Evolutionary conservation across 176 grass and related monocot genomes (phyloP).

Genomic region (Metroxylon sagu): DNA sequence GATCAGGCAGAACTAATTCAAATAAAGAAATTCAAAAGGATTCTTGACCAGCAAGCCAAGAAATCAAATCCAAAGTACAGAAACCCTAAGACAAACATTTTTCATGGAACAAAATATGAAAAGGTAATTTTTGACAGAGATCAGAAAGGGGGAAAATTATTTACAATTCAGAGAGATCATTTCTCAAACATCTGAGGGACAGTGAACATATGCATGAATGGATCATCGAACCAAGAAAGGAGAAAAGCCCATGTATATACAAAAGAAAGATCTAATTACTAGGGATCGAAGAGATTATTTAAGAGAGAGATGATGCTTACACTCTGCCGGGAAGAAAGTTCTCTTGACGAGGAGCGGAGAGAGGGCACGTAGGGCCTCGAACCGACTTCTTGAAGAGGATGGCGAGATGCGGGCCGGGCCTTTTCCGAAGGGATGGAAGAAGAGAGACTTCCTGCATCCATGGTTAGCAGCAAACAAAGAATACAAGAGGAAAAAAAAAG

Average conservation of each 20-base stretch:
- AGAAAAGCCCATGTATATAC: too few species aligned
- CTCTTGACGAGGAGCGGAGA: constrained; percentile 23
- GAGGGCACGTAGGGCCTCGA: constrained; percentile 41
- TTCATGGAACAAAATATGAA: too few species aligned
- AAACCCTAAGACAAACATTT: too few species aligned
- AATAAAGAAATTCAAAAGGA: too few species aligned
- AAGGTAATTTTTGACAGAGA: too few species aligned
- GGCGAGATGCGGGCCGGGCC: constrained; percentile 20
- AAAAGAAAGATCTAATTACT: not conserved
- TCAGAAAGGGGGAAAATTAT: not conserved
- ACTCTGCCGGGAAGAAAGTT: constrained; percentile 29
- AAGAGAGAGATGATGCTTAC: constrained; percentile 22
- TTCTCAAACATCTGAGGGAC: constrained; percentile 2
- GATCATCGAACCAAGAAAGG: too few species aligned
- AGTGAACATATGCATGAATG: not conserved
- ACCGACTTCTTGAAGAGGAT: constrained; percentile 39
- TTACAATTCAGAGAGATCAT: not conserved
- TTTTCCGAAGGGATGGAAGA: constrained; percentile 48
- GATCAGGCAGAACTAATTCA: too few species aligned
- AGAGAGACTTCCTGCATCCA: constrained; percentile 31
- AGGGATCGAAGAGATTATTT: not conserved
- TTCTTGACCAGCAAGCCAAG: too few species aligned
- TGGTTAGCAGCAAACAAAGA: constrained; percentile 27
- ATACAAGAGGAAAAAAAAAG: not conserved
- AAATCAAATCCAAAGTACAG: too few species aligned